phyloP scores from a whole-genome alignment of 352 stramenopile genomes.

The Phytophthora citricola region DNA sequence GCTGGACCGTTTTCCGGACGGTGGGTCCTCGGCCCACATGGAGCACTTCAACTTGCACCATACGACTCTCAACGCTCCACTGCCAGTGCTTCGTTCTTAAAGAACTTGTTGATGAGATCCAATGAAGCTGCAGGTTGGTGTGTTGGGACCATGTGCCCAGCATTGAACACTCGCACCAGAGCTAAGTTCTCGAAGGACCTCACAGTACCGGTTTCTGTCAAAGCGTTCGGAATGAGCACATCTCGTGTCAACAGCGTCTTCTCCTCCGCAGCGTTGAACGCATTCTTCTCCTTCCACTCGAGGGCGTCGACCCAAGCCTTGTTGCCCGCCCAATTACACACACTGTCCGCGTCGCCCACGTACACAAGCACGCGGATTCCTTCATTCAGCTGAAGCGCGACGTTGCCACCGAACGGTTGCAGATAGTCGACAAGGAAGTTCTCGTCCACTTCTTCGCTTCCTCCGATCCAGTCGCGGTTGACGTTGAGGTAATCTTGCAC shows the following conservation, averaged over 20 bases:
- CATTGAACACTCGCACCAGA: slow-evolving; percentile 61
- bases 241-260: slow-evolving; percentile 33
- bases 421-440: slow-evolving; percentile 88
- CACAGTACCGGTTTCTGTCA: slow-evolving; percentile 25
- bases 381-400: slow-evolving; percentile 82
- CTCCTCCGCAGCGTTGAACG: slow-evolving; percentile 69
- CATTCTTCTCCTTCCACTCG: slow-evolving; percentile 87
- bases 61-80: background rate
- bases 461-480: slow-evolving; percentile 36
- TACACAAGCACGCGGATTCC: slow-evolving; percentile 92
- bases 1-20: no score
- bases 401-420: slow-evolving; percentile 71
- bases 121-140: slow-evolving; percentile 51
- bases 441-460: slow-evolving; percentile 86
- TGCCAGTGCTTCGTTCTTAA: slow-evolving; percentile 43
- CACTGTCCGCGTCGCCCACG: slow-evolving; percentile 94
- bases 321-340: slow-evolving; percentile 97
- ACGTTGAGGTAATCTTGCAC: slow-evolving; percentile 37
- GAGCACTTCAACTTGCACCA: slow-evolving; percentile 2
- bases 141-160: slow-evolving; percentile 63
- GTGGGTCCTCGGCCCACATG: background rate
- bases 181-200: slow-evolving; percentile 51
- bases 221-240: slow-evolving; percentile 15
- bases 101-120: slow-evolving; percentile 61
- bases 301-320: slow-evolving; percentile 92